Conservation (phyloP, 2,329 filamentous ascomycete genomes). For the Trichoderma afroharzianum region DNA sequence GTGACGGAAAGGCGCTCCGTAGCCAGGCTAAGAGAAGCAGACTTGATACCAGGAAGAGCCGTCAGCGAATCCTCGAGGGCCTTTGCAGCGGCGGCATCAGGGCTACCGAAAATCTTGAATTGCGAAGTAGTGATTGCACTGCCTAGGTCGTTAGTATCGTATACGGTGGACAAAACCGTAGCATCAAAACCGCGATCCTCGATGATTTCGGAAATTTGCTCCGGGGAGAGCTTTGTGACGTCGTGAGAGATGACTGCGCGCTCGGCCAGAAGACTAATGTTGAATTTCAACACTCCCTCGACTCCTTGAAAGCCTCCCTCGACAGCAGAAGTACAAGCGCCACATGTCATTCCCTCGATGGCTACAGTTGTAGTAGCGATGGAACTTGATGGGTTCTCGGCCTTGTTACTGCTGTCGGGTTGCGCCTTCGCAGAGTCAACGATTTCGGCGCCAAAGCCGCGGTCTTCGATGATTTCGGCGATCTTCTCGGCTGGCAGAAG, state of each 20-base stretch:
- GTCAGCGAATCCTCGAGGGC: slow-evolving; percentile 66
- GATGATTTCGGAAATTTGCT: slow-evolving; percentile 76
- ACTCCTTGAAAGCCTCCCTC: slow-evolving; percentile 75
- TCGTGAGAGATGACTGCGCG: slow-evolving; percentile 86
- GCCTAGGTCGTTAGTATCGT: slow-evolving; percentile 53
- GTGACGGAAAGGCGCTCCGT: slow-evolving; percentile 70
- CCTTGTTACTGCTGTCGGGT: slow-evolving; percentile 18
- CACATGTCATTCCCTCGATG: slow-evolving; percentile 96
- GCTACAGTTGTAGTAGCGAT: slow-evolving; percentile 75
- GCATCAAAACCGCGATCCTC: slow-evolving; percentile 90
- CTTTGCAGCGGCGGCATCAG: slow-evolving; percentile 67
- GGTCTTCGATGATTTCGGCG: slow-evolving; percentile 60
- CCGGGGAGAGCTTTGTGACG: slow-evolving; percentile 62
- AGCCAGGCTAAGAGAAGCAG: slow-evolving; percentile 69
- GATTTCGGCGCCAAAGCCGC: slow-evolving; percentile 77
- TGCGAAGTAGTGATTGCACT: slow-evolving; percentile 61
- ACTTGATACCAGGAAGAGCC: slow-evolving; percentile 65
- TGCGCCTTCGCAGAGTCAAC: slow-evolving; percentile 62
- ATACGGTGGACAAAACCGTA: slow-evolving; percentile 70
- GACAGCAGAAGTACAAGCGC: slow-evolving; percentile 89
- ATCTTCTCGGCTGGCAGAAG: slow-evolving; percentile 52
- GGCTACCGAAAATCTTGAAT: slow-evolving; percentile 79
- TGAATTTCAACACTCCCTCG: slow-evolving; percentile 80
- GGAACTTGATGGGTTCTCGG: slow-evolving; percentile 36
- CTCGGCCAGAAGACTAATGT: slow-evolving; percentile 91